A percentile compares a stretch with the other conserved stretches of the same genome.
phyloP scores from a whole-genome alignment of 345 rosid species.

The Punica granatum region DNA sequence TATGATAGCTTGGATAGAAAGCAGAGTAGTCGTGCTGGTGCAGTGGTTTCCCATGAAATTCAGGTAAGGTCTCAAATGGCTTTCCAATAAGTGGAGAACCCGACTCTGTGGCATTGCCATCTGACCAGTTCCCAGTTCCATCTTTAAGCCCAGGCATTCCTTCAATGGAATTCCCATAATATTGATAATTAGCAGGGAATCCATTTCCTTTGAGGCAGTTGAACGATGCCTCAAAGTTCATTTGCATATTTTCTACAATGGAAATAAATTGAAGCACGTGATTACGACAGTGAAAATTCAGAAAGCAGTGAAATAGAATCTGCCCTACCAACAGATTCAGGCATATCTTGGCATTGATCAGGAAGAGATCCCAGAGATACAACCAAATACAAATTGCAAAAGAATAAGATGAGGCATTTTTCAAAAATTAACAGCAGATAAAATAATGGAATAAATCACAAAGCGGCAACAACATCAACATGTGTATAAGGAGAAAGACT shows the following conservation, averaged over 20 bases:
- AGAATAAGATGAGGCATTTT: not conserved
- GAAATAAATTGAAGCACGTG: not conserved
- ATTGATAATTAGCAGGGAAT: constrained; percentile 26
- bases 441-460: not conserved
- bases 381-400: not conserved
- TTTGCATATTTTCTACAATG: constrained; percentile 36
- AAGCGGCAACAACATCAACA: not conserved
- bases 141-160: constrained; percentile 30
- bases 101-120: constrained; percentile 28
- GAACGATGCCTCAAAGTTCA: constrained; percentile 43
- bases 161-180: constrained; percentile 32
- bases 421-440: not conserved
- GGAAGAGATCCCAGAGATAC: not conserved
- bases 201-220: constrained; percentile 40
- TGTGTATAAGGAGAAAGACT: not conserved
- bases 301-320: constrained; percentile 5
- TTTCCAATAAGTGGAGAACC: constrained; percentile 20
- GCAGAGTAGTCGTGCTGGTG: constrained; percentile 29
- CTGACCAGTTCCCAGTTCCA: constrained; percentile 21
- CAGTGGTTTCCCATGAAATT: constrained; percentile 29
- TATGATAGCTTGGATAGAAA: constrained; percentile 37
- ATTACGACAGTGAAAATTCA: not conserved
- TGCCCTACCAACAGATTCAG: not conserved
- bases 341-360: not conserved
- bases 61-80: constrained; percentile 30